Percentiles rank a stretch among this genome's conserved stretches.
Conservation (phyloP, 1,139 yeast genomes). For the Yamadazyma friedrichii region DNA sequence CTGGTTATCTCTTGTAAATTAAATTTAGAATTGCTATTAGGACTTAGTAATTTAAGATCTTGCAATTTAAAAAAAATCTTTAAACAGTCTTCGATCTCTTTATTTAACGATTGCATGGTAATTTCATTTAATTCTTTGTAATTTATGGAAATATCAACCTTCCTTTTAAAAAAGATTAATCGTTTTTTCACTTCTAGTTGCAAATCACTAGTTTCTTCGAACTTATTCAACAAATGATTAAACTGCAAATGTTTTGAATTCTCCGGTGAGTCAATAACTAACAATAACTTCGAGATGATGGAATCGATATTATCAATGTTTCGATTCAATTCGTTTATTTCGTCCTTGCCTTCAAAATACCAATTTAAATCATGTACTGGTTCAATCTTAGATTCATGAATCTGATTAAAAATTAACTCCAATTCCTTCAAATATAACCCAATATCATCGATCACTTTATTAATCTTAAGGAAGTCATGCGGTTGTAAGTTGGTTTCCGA, state of each 20-base stretch:
- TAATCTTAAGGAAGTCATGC: conserved; percentile 31
- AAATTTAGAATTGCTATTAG: conserved; percentile 39
- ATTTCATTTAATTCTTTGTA: conserved; percentile 55
- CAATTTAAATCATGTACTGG: conserved; percentile 30
- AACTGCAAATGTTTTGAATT: conserved; percentile 14
- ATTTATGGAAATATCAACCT: conserved; percentile 54
- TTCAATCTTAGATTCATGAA: conserved; percentile 10
- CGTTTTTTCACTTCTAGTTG: conserved; percentile 40
- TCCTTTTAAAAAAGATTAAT: conserved; percentile 36
- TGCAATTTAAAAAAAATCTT: conserved; percentile 37
- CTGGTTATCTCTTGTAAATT: conserved; percentile 41
- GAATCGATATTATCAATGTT: conserved; percentile 48
- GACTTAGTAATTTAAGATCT: conserved; percentile 41
- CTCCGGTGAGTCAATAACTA: conserved; percentile 26
- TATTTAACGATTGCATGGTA: conserved; percentile 50
- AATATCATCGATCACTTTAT: conserved; percentile 33
- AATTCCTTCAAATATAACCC: conserved; percentile 25
- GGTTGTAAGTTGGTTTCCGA: conserved; percentile 20
- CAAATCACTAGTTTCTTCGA: conserved; percentile 38
- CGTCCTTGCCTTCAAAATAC: conserved; percentile 49
- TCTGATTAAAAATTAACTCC: conserved; percentile 16
- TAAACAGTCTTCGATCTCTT: conserved; percentile 50
- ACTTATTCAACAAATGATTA: conserved; percentile 19
- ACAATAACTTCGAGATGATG: conserved; percentile 39
- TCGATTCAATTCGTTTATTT: conserved; percentile 35